Percentiles rank a stretch among this genome's conserved stretches.
These are phyloP conservation scores for Albatrellus ellisii DNA, from an alignment of 768 basidiomycete genomes.

Conservation along the genomic window DNA sequence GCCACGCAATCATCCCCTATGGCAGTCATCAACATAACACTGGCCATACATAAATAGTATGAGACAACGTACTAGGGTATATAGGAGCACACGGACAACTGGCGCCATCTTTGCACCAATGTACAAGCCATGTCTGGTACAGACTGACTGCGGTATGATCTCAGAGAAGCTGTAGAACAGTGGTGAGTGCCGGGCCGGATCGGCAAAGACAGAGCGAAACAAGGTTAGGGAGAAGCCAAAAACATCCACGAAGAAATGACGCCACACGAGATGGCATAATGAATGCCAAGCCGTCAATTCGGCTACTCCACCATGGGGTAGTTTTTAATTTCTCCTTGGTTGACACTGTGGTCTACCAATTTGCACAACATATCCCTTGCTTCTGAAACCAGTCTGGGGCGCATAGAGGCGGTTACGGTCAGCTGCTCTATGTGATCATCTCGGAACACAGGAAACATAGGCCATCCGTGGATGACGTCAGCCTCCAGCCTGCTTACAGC, in stretches of 20 bases:
- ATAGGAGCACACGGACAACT: constrained; percentile 55
- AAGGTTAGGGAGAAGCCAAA: neutral
- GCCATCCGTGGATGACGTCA: too few species aligned
- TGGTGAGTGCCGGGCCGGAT: too few species aligned
- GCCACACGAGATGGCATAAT: neutral
- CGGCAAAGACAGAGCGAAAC: too few species aligned
- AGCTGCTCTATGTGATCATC: too few species aligned
- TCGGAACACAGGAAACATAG: too few species aligned
- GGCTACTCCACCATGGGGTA: too few species aligned
- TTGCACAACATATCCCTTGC: too few species aligned
- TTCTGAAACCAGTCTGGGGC: too few species aligned
- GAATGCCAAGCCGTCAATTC: neutral
- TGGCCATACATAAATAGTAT: neutral
- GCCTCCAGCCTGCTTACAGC: neutral
- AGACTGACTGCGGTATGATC: constrained; percentile 89
- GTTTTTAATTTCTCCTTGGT: too few species aligned
- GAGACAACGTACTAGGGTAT: constrained; percentile 37
- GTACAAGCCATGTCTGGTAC: constrained; percentile 80
- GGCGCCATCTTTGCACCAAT: constrained; percentile 80
- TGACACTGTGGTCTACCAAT: too few species aligned
- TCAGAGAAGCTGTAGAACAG: constrained; percentile 85
- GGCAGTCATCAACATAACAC: neutral
- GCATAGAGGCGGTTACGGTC: too few species aligned
- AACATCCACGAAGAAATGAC: neutral
- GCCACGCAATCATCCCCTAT: constrained; percentile 71